Evolutionary conservation across 1,139 yeast genomes (phyloP).

Genomic region (Pichia sp.): DNA sequence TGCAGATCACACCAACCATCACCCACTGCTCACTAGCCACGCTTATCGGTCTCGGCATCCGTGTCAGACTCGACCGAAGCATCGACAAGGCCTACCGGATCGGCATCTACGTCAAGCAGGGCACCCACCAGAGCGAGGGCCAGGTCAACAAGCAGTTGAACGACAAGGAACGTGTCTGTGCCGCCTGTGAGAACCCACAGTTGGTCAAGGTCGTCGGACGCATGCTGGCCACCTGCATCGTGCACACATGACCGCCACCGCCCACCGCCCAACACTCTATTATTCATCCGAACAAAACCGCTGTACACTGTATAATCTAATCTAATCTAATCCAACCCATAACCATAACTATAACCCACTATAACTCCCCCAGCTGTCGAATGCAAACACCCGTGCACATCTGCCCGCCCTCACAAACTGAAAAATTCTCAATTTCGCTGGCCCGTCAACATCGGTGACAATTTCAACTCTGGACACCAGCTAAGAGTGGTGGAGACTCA

Average conservation of each 20-base stretch:
- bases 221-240: constrained; percentile 77
- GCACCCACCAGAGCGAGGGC: constrained; percentile 92
- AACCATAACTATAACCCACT: too few species aligned
- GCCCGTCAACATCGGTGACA: too few species aligned
- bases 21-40: constrained; percentile 98
- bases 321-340: too few species aligned
- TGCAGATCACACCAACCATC: constrained; percentile 93
- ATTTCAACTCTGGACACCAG: too few species aligned
- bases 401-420: background rate
- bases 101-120: constrained; percentile 77
- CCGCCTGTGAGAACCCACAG: constrained; percentile 98
- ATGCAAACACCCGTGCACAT: background rate
- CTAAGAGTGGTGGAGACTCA: too few species aligned
- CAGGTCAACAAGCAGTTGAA: constrained; percentile 97
- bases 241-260: background rate
- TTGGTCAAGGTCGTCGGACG: constrained; percentile 82
- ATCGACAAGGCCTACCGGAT: constrained; percentile 84
- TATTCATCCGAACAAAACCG: too few species aligned
- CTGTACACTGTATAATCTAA: too few species aligned
- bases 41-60: constrained; percentile 88
- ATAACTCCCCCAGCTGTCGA: too few species aligned
- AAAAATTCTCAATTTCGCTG: constrained; percentile 4
- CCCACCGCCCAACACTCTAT: too few species aligned
- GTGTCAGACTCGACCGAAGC: constrained; percentile 88
- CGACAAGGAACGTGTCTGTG: constrained; percentile 97